Evolutionary conservation across 1,284 basidiomycete genomes (phyloP).

Genomic region (Phenoliferia sp.): DNA sequence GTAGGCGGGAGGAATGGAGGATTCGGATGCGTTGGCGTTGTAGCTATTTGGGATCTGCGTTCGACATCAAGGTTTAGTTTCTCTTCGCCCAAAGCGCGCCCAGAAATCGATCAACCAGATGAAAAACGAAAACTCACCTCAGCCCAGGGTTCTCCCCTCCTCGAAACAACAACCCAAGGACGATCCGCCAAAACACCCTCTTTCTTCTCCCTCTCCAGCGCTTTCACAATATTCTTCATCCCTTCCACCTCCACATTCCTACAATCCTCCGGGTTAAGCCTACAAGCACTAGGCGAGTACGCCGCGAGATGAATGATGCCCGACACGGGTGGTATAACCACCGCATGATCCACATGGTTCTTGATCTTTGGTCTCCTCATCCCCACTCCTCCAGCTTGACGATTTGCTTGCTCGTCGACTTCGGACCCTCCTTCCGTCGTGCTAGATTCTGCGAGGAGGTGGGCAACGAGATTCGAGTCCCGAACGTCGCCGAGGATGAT

Average conservation of each 20-base stretch:
- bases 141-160: constrained; percentile 27
- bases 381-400: constrained; percentile 25
- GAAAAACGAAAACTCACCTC: constrained; percentile 13
- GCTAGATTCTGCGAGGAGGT: constrained; percentile 11
- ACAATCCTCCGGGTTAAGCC: constrained; percentile 31
- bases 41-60: neutral
- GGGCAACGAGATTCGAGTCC: constrained; percentile 18
- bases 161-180: constrained; percentile 33
- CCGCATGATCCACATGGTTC: neutral
- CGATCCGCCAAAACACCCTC: constrained; percentile 4
- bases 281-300: constrained; percentile 27
- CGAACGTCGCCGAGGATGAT: constrained; percentile 32
- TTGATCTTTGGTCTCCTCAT: constrained; percentile 13
- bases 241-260: constrained; percentile 28
- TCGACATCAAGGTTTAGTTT: neutral
- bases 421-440: constrained; percentile 13
- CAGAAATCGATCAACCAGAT: neutral
- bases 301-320: constrained; percentile 35
- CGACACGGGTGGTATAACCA: constrained; percentile 31
- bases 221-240: constrained; percentile 19
- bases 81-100: too few species aligned
- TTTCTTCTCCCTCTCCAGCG: constrained; percentile 10
- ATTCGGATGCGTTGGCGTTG: constrained; percentile 23
- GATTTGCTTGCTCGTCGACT: constrained; percentile 15
- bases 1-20: constrained; percentile 14